Base-by-base conservation (phyloP, 495 filamentous ascomycete genomes). In the Neurospora discreta region DNA sequence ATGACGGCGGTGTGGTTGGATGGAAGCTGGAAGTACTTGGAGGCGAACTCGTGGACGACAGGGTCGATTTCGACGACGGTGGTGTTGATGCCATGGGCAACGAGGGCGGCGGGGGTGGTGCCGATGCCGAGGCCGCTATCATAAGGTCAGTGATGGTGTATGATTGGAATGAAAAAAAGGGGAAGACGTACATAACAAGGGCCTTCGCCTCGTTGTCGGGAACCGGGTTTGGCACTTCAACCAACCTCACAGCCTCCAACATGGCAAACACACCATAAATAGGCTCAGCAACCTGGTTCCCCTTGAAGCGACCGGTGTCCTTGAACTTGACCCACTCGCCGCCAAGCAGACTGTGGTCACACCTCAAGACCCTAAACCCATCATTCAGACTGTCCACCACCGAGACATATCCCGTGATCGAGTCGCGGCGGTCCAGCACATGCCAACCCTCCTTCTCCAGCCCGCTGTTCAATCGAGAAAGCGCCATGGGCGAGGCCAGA, bases 21-120 rank as follows among this genome's bases (percentile, higher is more conserved):
- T 4, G 91, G 90, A 8, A 98, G 87, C 65, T 86, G 85, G 80
- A 99, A 99, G 81, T 97, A 95, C 74, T 93, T 85, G 30, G 81
- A 82, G 16, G 95, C 94, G 76, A 91, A 97, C 40, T 90, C 82
- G 78, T 96, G 87, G 26, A 99, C 93, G 3, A 92, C 87, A 0
- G 94, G 95, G 79, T 99, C 95, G 43, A 99, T 91, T 76, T 99
- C 95, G 3, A 99, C 90, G 72, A 96, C 90, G 2, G 95, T 98
- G 8, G 93, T 97, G 72, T 93, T 85, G 76, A 99, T 93, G 6
- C 93, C 93, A 75, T 97, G 94, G 39, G 89, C 86, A 65, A 97
- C 92, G 11, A 99, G 79, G 3, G 95, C 93, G 20, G 91, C 89
- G 1, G 94, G 94, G 0, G 93, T 91, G 9, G 95, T 99, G 16